phyloP scores from a whole-genome alignment of 257 asterid species.

The Solanum ahanhuiri region DNA sequence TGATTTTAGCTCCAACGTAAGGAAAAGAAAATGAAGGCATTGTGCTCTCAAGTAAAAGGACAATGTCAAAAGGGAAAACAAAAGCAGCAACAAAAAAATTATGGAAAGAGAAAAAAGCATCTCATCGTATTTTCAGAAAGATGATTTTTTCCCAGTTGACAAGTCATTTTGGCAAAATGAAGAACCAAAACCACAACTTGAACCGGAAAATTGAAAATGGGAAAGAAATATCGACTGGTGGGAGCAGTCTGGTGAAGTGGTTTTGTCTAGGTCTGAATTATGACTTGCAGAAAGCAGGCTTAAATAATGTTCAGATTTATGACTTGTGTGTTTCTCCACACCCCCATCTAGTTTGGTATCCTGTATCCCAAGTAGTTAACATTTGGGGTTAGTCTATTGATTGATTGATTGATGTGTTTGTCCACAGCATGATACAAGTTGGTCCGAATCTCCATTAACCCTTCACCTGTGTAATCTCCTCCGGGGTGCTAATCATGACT shows the following conservation, averaged over 20 bases:
- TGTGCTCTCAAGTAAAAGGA: background rate
- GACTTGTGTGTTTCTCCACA: background rate
- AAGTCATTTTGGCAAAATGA: background rate
- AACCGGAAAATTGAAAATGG: background rate
- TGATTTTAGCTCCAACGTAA: background rate
- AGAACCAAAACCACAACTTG: background rate
- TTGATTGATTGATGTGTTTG: background rate
- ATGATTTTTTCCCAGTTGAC: background rate
- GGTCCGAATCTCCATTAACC: constrained; percentile 1
- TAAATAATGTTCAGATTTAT: background rate
- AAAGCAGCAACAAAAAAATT: background rate
- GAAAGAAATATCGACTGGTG: background rate
- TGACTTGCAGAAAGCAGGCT: background rate
- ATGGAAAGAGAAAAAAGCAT: background rate
- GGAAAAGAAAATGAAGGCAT: background rate
- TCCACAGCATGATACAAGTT: background rate
- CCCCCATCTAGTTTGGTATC: background rate
- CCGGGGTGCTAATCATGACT: constrained; percentile 79
- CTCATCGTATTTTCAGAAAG: background rate
- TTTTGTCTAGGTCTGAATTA: background rate
- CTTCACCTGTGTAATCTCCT: constrained; percentile 81
- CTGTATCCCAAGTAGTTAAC: background rate
- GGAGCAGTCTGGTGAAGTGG: background rate
- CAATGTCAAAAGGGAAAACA: background rate
- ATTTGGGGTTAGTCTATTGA: background rate